Evolutionary conservation across 805 yeast species (phyloP), one percentile per base, ranked within the genome.

Genomic region (Wickerhamiella siamensis): DNA sequence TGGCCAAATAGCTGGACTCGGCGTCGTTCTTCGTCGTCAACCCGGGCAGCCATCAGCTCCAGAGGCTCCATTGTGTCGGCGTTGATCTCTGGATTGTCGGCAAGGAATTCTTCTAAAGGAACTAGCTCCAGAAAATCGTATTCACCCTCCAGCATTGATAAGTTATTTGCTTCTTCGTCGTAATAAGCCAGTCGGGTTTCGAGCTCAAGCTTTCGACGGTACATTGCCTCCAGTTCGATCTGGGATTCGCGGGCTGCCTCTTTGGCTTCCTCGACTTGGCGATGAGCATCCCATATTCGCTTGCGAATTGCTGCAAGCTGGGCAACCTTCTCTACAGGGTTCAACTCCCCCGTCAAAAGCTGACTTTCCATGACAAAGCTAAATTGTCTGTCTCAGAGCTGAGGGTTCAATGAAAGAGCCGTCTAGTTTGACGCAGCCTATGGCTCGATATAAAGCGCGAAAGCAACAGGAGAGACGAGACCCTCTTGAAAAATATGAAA

Each of bases 401-500:
- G n/a, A n/a, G n/a, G n/a, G n/a, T n/a, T 24, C 6, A 24, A 24
- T 24, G 40, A 49, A 33, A 17, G 12, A 16, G 43, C 50, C 52
- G 6, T 43, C 49, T 16, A 38, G 50, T 10, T 47, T 55, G 18
- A 47, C 55, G 2, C 49, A 56, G 39, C 66, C 65, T 42, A 60
- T 57, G 62, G 67, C 48, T 52, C 59, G 55, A 50, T 80, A 79
- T 55, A 71, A 74, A 49, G 60, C 64, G 18, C 66, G 88, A 33
- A 72, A 74, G 53, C 95, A 84, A 55, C 59, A 70, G 20, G 61
- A 72, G 12, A 63, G 95, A 40, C 69, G 74, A 24, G 76, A 82
- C 2, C 95, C 91, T 3, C 63, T 84, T n/a, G 78, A 79, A 40
- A 80, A 79, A 51, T 91, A 87, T 61, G 87, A 80, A 47, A 79